Conservation (phyloP, 305 asterid genomes). For the Fraxinus dipetala region DNA sequence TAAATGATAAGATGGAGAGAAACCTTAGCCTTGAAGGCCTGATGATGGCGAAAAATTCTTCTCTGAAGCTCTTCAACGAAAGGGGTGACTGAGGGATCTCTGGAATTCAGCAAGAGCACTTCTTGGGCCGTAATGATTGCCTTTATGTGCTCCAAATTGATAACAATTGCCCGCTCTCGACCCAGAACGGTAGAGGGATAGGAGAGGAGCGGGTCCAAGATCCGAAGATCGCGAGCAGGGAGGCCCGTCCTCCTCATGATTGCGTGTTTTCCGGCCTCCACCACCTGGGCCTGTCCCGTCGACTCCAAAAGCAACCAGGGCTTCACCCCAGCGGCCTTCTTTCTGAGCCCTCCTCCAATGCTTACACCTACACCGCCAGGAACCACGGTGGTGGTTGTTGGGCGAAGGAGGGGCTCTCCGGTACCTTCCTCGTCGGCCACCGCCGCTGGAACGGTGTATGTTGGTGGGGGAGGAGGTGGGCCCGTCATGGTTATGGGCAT, state of each 20-base stretch:
- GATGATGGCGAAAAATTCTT: constrained; percentile 66
- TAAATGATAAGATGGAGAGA: background rate
- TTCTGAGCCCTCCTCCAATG: constrained; percentile 53
- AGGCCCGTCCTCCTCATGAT: constrained; percentile 94
- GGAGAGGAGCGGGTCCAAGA: constrained; percentile 78
- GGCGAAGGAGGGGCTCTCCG: constrained; percentile 45
- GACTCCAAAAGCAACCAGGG: constrained; percentile 83
- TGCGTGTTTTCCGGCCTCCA: constrained; percentile 91
- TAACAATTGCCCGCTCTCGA: constrained; percentile 91
- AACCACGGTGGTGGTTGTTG: constrained; percentile 22
- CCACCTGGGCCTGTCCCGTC: constrained; percentile 68
- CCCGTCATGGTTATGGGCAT: constrained; percentile 39
- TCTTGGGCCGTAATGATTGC: constrained; percentile 95
- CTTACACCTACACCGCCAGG: constrained; percentile 30
- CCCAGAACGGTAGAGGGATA: constrained; percentile 92
- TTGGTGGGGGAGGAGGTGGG: constrained; percentile 37
- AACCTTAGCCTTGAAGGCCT: constrained; percentile 82
- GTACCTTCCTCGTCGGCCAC: constrained; percentile 52
- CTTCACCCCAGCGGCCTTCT: constrained; percentile 78
- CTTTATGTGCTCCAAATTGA: constrained; percentile 91
- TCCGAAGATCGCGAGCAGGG: constrained; percentile 94
- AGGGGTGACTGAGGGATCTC: constrained; percentile 84
- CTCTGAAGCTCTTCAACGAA: constrained; percentile 83
- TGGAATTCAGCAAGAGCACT: constrained; percentile 74
- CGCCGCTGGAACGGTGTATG: constrained; percentile 30